These are phyloP conservation scores for Capsicum pubescens DNA, from an alignment of 257 asterid species.

Conservation along the genomic window DNA sequence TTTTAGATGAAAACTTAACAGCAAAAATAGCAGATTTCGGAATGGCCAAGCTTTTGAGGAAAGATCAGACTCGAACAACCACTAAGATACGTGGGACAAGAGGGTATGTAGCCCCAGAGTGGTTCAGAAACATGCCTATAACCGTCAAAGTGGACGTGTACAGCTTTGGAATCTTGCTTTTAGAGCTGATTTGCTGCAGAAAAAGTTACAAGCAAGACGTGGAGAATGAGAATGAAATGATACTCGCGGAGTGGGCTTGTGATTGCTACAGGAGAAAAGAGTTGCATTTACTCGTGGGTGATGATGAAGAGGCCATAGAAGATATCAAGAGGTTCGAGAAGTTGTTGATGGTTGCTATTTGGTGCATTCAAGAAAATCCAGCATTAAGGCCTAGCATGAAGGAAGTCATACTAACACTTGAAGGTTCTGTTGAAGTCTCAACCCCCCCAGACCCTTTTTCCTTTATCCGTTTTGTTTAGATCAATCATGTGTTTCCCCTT, in stretches of 20 bases:
- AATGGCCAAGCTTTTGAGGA: neutral
- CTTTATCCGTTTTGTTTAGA: slow-evolving; percentile 21
- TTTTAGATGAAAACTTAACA: neutral
- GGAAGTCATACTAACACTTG: slow-evolving; percentile 45
- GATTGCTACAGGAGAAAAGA: too few species aligned
- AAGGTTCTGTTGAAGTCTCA: slow-evolving; percentile 40
- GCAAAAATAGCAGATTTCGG: slow-evolving; percentile 16
- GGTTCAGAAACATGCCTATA: neutral
- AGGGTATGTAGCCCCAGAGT: slow-evolving; percentile 17
- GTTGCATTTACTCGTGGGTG: neutral
- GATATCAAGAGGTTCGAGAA: slow-evolving; percentile 22
- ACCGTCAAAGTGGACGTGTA: neutral
- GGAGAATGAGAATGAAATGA: neutral
- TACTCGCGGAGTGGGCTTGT: neutral
- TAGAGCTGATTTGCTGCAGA: neutral
- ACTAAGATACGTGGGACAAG: neutral
- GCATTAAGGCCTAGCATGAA: slow-evolving; percentile 49
- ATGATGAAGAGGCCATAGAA: neutral
- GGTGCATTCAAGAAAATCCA: slow-evolving; percentile 54
- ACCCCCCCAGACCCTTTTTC: slow-evolving; percentile 37
- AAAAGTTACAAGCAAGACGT: neutral
- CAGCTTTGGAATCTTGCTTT: neutral
- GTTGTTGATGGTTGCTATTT: slow-evolving; percentile 36
- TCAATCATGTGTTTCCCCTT: neutral
- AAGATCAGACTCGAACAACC: neutral